phyloP scores from a whole-genome alignment of 2,329 filamentous ascomycete species.

The Sclerotinia nivalis region DNA sequence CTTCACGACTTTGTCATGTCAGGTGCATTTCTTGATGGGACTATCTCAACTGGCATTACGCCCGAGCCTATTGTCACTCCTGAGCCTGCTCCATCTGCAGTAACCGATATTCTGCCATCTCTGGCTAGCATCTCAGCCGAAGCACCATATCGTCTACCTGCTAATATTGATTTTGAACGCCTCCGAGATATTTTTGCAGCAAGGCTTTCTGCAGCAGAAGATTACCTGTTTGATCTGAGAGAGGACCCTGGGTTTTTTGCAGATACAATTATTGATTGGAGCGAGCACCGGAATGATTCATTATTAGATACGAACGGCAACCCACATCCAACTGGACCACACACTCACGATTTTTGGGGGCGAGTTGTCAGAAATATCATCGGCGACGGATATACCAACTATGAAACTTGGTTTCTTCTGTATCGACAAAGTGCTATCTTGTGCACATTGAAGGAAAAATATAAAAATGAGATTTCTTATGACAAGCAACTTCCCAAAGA shows the following conservation, averaged over 20 bases:
- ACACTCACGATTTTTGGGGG: not conserved
- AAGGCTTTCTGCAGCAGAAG: not conserved
- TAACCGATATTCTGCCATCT: not conserved
- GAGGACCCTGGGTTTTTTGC: not conserved
- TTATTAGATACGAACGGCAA: not conserved
- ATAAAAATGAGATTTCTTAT: not conserved
- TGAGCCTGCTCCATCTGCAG: not conserved
- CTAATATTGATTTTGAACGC: not conserved
- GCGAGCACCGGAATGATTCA: not conserved
- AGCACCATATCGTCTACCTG: constrained; percentile 1
- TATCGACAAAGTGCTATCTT: not conserved
- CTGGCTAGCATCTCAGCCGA: not conserved
- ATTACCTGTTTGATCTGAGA: not conserved
- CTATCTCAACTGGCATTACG: not conserved
- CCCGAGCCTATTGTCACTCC: not conserved
- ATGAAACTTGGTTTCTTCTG: not conserved
- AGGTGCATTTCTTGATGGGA: not conserved
- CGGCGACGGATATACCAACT: not conserved
- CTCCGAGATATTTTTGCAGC: not conserved
- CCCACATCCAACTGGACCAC: not conserved
- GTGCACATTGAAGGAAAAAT: not conserved
- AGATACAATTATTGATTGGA: not conserved
- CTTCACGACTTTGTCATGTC: not conserved
- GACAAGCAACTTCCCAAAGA: not conserved
- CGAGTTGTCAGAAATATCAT: not conserved